These are phyloP conservation scores for Nephelium lappaceum DNA, from an alignment of 345 rosid species.

Conservation along the genomic window DNA sequence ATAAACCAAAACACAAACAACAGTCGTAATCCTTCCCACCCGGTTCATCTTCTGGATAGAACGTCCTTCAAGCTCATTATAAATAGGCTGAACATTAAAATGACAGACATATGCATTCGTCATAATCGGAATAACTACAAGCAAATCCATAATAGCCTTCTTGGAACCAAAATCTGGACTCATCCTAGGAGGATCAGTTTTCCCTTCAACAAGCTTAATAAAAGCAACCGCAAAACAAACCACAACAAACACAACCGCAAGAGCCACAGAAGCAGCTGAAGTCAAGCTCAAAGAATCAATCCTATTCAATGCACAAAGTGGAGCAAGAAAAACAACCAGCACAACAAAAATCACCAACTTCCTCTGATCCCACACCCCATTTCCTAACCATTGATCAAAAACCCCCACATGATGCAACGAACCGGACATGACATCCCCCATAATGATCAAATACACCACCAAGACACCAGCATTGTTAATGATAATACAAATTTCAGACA, in stretches of 20 bases:
- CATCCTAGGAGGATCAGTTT: conserved; percentile 72
- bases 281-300: conserved; percentile 87
- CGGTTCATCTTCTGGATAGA: conserved; percentile 81
- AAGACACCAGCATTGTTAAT: conserved; percentile 91
- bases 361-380: conserved; percentile 96
- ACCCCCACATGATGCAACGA: conserved; percentile 82
- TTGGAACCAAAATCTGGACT: conserved; percentile 75
- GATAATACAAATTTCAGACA: conserved; percentile 88
- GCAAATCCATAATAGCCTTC: conserved; percentile 74
- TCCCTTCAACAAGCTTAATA: conserved; percentile 84
- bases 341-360: conserved; percentile 66
- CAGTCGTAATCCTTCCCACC: conserved; percentile 83
- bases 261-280: conserved; percentile 94
- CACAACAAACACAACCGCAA: conserved; percentile 82
- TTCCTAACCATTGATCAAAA: conserved; percentile 91
- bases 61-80: conserved; percentile 80
- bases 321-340: conserved; percentile 78
- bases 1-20: conserved; percentile 69
- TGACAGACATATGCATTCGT: conserved; percentile 90
- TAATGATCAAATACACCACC: conserved; percentile 87
- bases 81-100: conserved; percentile 92
- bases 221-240: conserved; percentile 72
- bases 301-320: conserved; percentile 77
- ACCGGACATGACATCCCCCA: conserved; percentile 97
- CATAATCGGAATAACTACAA: conserved; percentile 95